Evolutionary conservation across 257 asterid species (phyloP).

Genomic region (Solanum chilense): DNA sequence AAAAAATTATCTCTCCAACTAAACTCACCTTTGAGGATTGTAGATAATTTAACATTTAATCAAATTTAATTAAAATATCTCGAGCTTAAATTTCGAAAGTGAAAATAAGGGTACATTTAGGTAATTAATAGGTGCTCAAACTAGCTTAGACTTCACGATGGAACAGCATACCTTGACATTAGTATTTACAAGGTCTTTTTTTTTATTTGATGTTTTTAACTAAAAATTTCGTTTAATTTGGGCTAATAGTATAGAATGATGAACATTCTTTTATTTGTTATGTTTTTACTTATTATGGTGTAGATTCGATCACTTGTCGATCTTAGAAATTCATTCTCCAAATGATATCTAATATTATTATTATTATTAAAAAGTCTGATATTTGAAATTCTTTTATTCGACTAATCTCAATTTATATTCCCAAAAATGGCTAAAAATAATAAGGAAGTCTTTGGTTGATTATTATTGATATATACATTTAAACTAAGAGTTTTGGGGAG

Average conservation of each 20-base stretch:
- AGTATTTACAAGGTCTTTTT: not conserved
- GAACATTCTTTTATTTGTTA: not conserved
- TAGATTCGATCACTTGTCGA: not conserved
- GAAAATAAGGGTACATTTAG: not conserved
- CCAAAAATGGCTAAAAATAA: not conserved
- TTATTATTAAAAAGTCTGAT: not conserved
- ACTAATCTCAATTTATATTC: not conserved
- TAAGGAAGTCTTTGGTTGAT: not conserved
- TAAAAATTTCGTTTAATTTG: not conserved
- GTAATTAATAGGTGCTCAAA: not conserved
- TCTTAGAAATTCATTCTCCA: too few species aligned
- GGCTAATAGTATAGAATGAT: not conserved
- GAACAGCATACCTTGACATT: too few species aligned
- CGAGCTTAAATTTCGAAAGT: accelerated
- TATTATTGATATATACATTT: not conserved
- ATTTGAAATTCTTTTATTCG: not conserved
- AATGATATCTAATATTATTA: too few species aligned
- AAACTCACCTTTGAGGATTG: not conserved
- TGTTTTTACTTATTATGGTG: not conserved
- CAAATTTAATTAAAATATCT: not conserved
- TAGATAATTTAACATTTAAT: not conserved
- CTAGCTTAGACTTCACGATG: too few species aligned
- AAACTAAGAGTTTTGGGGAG: too few species aligned
- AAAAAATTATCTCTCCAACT: too few species aligned
- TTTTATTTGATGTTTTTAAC: not conserved